phyloP scores from a whole-genome alignment of 306 rosid genomes.

The Neltuma alba region DNA sequence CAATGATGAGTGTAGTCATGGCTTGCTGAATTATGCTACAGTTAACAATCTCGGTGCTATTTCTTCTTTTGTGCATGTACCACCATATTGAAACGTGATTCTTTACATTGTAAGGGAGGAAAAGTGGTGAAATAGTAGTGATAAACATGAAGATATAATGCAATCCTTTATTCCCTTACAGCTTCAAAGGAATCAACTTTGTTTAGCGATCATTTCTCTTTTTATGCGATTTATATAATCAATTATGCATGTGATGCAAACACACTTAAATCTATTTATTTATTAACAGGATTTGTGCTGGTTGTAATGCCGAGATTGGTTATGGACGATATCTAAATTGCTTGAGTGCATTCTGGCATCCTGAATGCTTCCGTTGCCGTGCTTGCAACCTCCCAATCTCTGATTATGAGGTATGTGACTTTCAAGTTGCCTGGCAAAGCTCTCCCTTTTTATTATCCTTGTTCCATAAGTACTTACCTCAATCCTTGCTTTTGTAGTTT shows the following conservation, averaged over 20 bases:
- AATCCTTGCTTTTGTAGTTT: slow-evolving; percentile 48
- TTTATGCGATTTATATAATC: not conserved
- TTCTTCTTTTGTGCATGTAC: not conserved
- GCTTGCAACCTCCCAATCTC: slow-evolving; percentile 91
- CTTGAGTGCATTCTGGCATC: slow-evolving; percentile 94
- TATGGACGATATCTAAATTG: slow-evolving; percentile 90
- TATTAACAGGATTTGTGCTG: slow-evolving; percentile 60
- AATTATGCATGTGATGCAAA: not conserved
- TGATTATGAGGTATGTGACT: slow-evolving; percentile 66
- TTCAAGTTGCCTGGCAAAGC: not conserved
- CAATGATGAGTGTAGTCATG: not conserved
- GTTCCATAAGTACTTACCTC: not conserved
- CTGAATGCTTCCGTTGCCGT: slow-evolving; percentile 94
- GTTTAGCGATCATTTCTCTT: not conserved
- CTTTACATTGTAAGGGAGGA: not conserved
- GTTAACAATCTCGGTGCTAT: not conserved
- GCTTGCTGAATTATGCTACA: not conserved
- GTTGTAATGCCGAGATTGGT: slow-evolving; percentile 77
- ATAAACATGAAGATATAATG: not conserved
- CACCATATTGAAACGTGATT: not conserved
- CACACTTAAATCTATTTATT: not conserved
- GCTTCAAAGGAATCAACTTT: not conserved
- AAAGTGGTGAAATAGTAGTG: not conserved
- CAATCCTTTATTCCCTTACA: not conserved
- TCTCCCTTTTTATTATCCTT: not conserved